Evolutionary conservation across 495 filamentous ascomycete species (phyloP).

Genomic region (Penicillium argentinense): DNA sequence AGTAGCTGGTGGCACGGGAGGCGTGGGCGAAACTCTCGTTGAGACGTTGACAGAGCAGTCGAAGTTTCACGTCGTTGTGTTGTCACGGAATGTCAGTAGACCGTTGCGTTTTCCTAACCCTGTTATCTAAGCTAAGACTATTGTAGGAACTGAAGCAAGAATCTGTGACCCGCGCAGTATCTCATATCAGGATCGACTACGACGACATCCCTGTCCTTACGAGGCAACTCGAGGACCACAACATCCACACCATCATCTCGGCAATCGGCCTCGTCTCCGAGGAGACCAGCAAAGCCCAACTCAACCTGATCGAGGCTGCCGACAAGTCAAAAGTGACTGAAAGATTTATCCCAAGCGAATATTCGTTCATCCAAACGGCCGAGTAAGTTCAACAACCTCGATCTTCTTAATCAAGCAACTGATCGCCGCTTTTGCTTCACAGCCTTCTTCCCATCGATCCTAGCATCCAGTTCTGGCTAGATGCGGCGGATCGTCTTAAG

Average conservation of each 20-base stretch:
- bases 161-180: slow-evolving; percentile 1
- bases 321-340: slow-evolving; percentile 42
- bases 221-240: slow-evolving; percentile 43
- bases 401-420: neutral
- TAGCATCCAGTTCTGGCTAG: slow-evolving; percentile 36
- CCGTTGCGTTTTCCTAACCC: neutral
- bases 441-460: slow-evolving; percentile 37
- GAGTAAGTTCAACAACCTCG: slow-evolving; percentile 19
- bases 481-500: slow-evolving; percentile 29
- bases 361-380: slow-evolving; percentile 38
- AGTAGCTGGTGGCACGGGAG: slow-evolving; percentile 55
- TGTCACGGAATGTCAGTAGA: slow-evolving; percentile 35
- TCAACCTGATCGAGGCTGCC: slow-evolving; percentile 51
- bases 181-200: slow-evolving; percentile 41
- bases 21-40: slow-evolving; percentile 51
- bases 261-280: slow-evolving; percentile 38
- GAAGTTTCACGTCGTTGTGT: slow-evolving; percentile 43
- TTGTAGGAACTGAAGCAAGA: slow-evolving; percentile 10
- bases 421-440: neutral
- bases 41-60: slow-evolving; percentile 38
- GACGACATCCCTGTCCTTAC: slow-evolving; percentile 34
- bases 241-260: slow-evolving; percentile 54
- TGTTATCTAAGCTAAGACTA: slow-evolving; percentile 18
- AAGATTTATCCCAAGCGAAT: slow-evolving; percentile 52
- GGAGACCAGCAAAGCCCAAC: slow-evolving; percentile 33